phyloP scores from a whole-genome alignment of 352 stramenopile species.

The Phytophthora syringae region DNA sequence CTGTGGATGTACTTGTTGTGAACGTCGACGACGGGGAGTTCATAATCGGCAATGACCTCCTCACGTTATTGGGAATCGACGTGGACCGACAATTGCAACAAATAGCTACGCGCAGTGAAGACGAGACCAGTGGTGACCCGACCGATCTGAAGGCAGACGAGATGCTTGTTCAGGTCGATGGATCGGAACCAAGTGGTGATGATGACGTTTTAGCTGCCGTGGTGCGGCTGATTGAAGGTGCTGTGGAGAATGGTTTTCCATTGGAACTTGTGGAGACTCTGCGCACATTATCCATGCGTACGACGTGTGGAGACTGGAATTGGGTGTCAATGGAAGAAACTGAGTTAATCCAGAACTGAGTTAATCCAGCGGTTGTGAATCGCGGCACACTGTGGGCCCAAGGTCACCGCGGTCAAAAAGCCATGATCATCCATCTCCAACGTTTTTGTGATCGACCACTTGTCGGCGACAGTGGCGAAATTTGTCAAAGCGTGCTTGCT shows the following conservation, averaged over 20 bases:
- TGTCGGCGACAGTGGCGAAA: neutral
- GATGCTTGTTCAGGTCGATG: neutral
- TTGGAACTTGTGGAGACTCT: neutral
- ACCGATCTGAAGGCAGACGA: neutral
- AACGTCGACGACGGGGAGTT: neutral
- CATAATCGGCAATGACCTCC: too few relatives aligned
- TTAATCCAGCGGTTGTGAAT: neutral
- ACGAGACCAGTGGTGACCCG: neutral
- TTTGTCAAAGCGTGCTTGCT: neutral
- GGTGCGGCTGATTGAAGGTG: neutral
- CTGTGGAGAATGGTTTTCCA: slow-evolving; percentile 20
- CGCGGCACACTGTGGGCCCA: neutral
- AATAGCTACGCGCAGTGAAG: neutral
- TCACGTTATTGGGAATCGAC: too few relatives aligned
- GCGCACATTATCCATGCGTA: neutral
- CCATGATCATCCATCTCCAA: neutral
- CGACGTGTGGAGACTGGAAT: neutral
- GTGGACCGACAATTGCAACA: too few relatives aligned
- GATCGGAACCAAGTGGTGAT: neutral
- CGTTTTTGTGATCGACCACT: neutral
- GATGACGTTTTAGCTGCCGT: slow-evolving; percentile 6
- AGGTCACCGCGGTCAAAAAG: neutral
- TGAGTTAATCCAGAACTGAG: neutral
- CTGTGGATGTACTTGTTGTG: neutral
- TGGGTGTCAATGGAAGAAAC: neutral